Conservation (phyloP, 306 rosid genomes). For the Biancaea sappan region DNA sequence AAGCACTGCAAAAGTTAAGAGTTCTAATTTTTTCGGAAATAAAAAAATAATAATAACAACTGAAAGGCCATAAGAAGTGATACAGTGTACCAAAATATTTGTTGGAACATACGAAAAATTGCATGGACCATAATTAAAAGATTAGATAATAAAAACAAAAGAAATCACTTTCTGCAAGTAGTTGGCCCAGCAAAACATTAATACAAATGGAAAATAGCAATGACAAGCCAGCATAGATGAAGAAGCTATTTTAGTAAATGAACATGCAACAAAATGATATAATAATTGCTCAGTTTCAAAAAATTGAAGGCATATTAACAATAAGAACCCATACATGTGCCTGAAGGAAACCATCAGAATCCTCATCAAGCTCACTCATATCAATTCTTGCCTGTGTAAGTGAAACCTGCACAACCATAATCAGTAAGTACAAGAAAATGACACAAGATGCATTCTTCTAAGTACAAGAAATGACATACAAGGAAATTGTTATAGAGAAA, state of each 20-base stretch:
- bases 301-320: constrained; percentile 30
- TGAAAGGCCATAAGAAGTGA: not conserved
- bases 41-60: not conserved
- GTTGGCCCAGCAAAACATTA: constrained; percentile 3
- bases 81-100: not conserved
- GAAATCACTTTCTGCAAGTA: constrained; percentile 7
- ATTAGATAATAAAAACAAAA: not conserved
- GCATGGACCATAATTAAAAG: constrained; percentile 9
- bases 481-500: constrained; percentile 19
- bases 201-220: not conserved
- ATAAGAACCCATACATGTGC: constrained; percentile 63
- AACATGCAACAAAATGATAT: not conserved
- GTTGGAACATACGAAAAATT: not conserved
- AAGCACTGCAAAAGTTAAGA: constrained; percentile 14
- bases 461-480: constrained; percentile 1
- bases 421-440: too few relatives aligned
- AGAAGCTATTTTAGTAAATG: constrained; percentile 4
- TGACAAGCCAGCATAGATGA: not conserved
- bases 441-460: constrained; percentile 23
- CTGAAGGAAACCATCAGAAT: constrained; percentile 98
- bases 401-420: constrained; percentile 73
- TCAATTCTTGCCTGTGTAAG: constrained; percentile 99
- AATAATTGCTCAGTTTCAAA: constrained; percentile 25
- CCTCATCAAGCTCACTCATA: constrained; percentile 98
- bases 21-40: not conserved